Evolutionary conservation across 768 basidiomycete species (phyloP).

Genomic region (Hydnum rufescens): DNA sequence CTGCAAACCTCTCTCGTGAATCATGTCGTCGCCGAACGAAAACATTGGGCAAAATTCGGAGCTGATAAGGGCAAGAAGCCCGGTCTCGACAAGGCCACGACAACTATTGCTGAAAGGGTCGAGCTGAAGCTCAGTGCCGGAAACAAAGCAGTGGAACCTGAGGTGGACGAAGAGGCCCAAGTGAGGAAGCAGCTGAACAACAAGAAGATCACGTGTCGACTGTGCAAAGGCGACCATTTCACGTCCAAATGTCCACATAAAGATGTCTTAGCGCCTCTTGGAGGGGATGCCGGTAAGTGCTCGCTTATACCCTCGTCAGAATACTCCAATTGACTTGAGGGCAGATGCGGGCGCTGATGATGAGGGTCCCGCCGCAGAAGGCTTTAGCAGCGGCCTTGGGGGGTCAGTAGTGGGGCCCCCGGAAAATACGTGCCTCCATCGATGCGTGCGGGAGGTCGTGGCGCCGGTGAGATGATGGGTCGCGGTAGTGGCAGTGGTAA

Average conservation of each 20-base stretch:
- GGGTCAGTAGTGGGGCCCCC: conserved; percentile 18
- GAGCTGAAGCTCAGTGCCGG: conserved; percentile 37
- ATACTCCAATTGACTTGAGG: conserved; percentile 1
- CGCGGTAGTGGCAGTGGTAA: conserved; percentile 28
- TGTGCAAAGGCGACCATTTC: conserved; percentile 95
- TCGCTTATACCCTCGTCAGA: neutral
- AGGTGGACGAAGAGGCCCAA: conserved; percentile 41
- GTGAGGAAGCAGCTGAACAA: conserved; percentile 37
- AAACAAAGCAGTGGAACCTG: conserved; percentile 46
- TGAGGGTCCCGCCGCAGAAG: conserved; percentile 25
- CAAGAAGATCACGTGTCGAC: conserved; percentile 77
- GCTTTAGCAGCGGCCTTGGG: conserved; percentile 23
- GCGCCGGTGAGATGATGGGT: conserved; percentile 62
- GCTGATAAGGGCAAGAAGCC: conserved; percentile 68
- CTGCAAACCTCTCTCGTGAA: conserved; percentile 87
- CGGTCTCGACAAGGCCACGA: conserved; percentile 85
- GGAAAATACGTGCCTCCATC: conserved; percentile 93
- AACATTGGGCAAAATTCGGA: conserved; percentile 89
- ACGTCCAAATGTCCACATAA: conserved; percentile 98
- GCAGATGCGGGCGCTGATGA: neutral
- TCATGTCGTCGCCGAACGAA: conserved; percentile 81
- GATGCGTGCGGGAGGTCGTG: conserved; percentile 51
- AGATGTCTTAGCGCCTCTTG: conserved; percentile 69
- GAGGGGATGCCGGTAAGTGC: conserved; percentile 21
- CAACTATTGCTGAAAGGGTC: conserved; percentile 69